Evolutionary conservation across 306 rosid genomes (phyloP), one percentile per base, ranked within the genome.

Genomic region (Carpinus viminea): DNA sequence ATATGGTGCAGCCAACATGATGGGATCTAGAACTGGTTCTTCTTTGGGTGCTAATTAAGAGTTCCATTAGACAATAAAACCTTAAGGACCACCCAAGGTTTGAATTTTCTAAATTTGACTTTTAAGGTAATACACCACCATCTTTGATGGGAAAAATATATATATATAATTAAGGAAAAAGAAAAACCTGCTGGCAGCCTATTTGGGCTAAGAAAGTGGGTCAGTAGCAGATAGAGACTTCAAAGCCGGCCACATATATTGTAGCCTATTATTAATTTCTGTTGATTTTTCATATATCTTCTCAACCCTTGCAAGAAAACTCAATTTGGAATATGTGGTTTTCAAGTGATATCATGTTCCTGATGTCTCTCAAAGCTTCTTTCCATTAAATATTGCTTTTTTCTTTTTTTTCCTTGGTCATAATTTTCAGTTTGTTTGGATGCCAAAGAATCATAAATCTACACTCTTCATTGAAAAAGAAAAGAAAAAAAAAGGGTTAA

Each of bases 201-300:
- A 64, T 60, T 76, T 81, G 83, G 78, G 80, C 50, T 75, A 75
- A 76, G 81, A 68, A 73, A 76, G 85, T 88, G 86, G 89, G 90
- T 80, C 85, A 83, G 81, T 80, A 68, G 75, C 65, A 71, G 72
- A 34, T 34, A 50, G 73, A 84, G 64, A 79, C 77, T 76, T 59
- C 66, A 76, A 85, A 80, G 78, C 85, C 13, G 70, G 28, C 78
- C 76, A 76, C 50, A 85, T 81, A 77, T 24, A 73, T 76, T 80
- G 21, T 8, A 15, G 7, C 83, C 79, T 73, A 76, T 47, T 78
- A 31, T 31, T 31, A 31, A 60, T 69, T 76, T 11, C 1, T 17
- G 18, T 78, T 57, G 65, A 83, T 87, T 65, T 13, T 80, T 68
- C 45, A 5, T 7, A 41, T 20, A 41, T 76, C 15, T 86, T 80